Conservation (phyloP, 1,284 basidiomycete species). For the Malassezia vespertilionis region DNA sequence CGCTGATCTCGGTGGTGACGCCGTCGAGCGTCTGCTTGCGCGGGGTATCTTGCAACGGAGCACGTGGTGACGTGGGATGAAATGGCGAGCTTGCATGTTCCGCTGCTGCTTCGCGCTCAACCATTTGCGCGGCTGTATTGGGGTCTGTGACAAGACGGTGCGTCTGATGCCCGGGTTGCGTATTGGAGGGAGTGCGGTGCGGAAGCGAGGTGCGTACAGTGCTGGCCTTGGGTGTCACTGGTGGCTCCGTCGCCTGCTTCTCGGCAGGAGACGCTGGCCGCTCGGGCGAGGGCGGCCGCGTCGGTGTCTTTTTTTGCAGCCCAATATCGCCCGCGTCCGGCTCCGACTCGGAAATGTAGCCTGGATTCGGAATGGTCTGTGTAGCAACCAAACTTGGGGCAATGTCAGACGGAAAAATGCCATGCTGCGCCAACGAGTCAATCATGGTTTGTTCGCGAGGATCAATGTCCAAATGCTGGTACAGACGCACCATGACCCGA, state of each 20-base stretch:
- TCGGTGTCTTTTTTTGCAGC: neutral
- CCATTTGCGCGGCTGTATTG: constrained; percentile 36
- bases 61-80: too few species aligned
- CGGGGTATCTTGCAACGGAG: neutral
- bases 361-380: constrained; percentile 41
- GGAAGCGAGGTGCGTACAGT: too few species aligned
- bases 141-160: constrained; percentile 29
- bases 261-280: neutral
- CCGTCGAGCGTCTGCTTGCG: constrained; percentile 29
- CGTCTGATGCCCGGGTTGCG: too few species aligned
- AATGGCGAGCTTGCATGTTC: constrained; percentile 10
- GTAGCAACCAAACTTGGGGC: constrained; percentile 42
- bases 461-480: constrained; percentile 47
- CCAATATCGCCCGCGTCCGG: neutral
- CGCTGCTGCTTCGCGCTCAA: constrained; percentile 9
- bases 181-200: neutral
- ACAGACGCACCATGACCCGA: constrained; percentile 43
- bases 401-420: constrained; percentile 40
- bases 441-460: constrained; percentile 43
- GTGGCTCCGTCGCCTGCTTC: too few species aligned
- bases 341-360: constrained; percentile 28
- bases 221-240: neutral
- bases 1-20: constrained; percentile 42
- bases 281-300: neutral
- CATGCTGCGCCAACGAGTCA: constrained; percentile 41